Conservation (phyloP, 2,329 filamentous ascomycete genomes). For the Ciborinia camelliae region DNA sequence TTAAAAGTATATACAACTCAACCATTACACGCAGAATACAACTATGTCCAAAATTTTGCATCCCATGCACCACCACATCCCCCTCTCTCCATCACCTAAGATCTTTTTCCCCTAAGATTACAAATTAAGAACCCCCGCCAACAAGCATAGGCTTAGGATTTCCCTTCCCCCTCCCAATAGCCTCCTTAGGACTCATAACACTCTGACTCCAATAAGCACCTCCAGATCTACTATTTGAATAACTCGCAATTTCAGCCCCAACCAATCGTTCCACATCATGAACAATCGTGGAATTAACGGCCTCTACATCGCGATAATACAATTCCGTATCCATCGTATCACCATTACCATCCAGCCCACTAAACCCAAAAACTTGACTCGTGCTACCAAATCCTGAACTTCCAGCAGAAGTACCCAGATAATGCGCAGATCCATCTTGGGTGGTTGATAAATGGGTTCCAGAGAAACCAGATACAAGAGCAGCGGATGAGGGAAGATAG, state of each 20-base stretch:
- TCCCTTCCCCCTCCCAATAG: slow-evolving; percentile 40
- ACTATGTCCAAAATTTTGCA: too few relatives aligned
- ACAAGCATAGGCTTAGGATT: slow-evolving; percentile 29
- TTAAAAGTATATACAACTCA: too few relatives aligned
- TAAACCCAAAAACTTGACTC: slow-evolving; percentile 54
- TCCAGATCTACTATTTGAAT: slow-evolving; percentile 15
- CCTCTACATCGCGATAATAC: slow-evolving; percentile 56
- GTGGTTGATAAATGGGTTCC: slow-evolving; percentile 48
- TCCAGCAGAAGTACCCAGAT: slow-evolving; percentile 48
- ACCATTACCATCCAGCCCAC: slow-evolving; percentile 40
- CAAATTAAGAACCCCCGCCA: slow-evolving; percentile 19
- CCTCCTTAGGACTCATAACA: slow-evolving; percentile 36
- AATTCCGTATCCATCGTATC: slow-evolving; percentile 27
- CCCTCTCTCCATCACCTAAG: too few relatives aligned
- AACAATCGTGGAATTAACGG: slow-evolving; percentile 52
- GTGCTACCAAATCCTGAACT: slow-evolving; percentile 53
- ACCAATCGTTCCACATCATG: slow-evolving; percentile 46
- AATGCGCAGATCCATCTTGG: slow-evolving; percentile 57
- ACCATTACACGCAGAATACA: too few relatives aligned
- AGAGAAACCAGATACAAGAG: slow-evolving; percentile 33
- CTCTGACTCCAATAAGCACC: slow-evolving; percentile 21
- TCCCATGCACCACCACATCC: background rate
- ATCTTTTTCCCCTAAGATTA: too few relatives aligned
- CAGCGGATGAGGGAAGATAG: slow-evolving; percentile 29
- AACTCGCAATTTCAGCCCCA: slow-evolving; percentile 28